A percentile compares a stretch with the other conserved stretches of the same genome.
Conservation (phyloP, 257 asterid species). For the Mitragyna speciosa region DNA sequence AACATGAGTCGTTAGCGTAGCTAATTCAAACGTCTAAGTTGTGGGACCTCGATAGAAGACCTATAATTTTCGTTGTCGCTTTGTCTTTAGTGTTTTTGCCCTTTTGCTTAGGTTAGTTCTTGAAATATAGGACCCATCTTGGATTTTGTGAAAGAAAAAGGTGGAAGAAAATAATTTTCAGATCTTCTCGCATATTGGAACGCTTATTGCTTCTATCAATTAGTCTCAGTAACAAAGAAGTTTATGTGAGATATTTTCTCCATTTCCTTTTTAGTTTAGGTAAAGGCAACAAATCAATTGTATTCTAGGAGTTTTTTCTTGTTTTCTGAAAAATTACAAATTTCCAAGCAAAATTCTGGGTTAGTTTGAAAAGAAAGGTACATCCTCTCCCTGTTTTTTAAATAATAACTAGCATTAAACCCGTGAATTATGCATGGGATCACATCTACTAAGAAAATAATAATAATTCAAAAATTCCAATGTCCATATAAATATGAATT, state of each 20-base stretch:
- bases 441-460: too few relatives aligned
- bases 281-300: too few relatives aligned
- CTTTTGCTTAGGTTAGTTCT: background rate
- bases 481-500: too few relatives aligned
- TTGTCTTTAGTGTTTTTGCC: background rate
- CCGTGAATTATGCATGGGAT: too few relatives aligned
- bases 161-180: background rate
- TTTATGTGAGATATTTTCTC: background rate
- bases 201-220: background rate
- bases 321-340: too few relatives aligned
- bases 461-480: too few relatives aligned
- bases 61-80: background rate
- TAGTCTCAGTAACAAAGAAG: too few relatives aligned
- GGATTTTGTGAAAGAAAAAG: background rate
- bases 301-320: too few relatives aligned
- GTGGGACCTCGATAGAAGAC: conserved; percentile 13
- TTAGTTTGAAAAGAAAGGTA: background rate
- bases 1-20: conserved; percentile 24
- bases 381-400: background rate
- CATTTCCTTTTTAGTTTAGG: background rate
- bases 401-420: too few relatives aligned
- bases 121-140: conserved; percentile 10
- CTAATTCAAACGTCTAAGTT: conserved; percentile 7
- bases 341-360: too few relatives aligned
- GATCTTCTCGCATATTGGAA: background rate